Evolutionary conservation across 140 eudicot species (phyloP), one percentile per base, ranked within the genome.

Genomic region (Flaveria floridana): DNA sequence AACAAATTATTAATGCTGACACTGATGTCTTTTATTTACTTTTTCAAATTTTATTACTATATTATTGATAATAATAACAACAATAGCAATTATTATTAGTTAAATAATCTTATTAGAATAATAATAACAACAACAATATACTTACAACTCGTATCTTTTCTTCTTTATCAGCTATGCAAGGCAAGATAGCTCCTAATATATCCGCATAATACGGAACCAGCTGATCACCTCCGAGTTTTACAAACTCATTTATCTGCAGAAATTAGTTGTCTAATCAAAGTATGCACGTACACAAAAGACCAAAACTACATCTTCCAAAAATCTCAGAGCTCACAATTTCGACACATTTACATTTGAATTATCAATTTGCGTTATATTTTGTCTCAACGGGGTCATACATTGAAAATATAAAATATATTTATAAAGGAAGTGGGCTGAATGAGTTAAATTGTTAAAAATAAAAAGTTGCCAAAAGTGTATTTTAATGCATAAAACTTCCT

Each of bases 141-240:
- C 99, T 85, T 85, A 94, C 99, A 78, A 90, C 96, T 85, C 96
- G 87, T 76, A 90, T 94, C 81, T 84, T 94, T 80, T 94, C 99
- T 90, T 90, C 99, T 78, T 87, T 88, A 80, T 94, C 99, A 42
- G 99, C 92, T 76, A 94, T 94, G 85, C 96, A 94, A 71, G 99
- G 99, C 68, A 94, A 82, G 81, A 90, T 94, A 72, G 99, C 96
- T 78, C 99, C 99, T 71, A 94, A 82, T 66, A 94, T 94, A 88
- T 85, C 97, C 51, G 99, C 96, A 87, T 94, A 94, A 85, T 94
- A 87, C 56, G 99, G 96, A 82, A 94, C 95, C 70, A 94, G 86
- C 76, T 94, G 99, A 78, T 94, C 97, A 61, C 97, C 97, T 21
- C 99, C 96, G 73, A 94, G 97, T 81, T 90, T 94, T 30, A 94